Evolutionary conservation across 306 rosid genomes (phyloP).

Genomic region (Cicer chorassanicum): DNA sequence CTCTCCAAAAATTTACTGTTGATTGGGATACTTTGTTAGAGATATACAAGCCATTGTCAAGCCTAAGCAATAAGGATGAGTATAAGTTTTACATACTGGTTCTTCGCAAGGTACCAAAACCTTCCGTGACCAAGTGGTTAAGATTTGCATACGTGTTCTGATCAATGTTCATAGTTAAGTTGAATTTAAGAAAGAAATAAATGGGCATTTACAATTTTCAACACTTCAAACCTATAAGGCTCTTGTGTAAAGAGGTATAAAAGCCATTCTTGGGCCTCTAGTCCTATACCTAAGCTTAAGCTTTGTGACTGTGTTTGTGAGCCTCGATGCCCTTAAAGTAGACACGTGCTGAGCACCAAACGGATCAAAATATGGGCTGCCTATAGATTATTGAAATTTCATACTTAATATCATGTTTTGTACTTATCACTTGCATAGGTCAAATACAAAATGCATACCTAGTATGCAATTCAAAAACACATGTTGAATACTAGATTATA

Average conservation of each 20-base stretch:
- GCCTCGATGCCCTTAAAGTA: neutral
- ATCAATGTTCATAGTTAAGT: neutral
- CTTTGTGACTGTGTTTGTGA: neutral
- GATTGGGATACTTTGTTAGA: no score
- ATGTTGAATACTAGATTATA: slow-evolving; percentile 1
- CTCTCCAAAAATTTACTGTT: slow-evolving; percentile 1
- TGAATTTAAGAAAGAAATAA: slow-evolving; percentile 3
- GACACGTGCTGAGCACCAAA: neutral
- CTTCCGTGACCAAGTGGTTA: slow-evolving; percentile 10
- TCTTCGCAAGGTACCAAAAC: slow-evolving; percentile 12
- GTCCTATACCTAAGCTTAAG: neutral
- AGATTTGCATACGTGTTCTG: neutral
- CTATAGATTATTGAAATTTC: slow-evolving; percentile 7
- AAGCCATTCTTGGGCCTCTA: neutral
- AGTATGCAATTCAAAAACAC: slow-evolving; percentile 37
- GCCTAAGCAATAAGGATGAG: no score
- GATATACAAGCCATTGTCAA: no score
- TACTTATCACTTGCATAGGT: slow-evolving; percentile 1
- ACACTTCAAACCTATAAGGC: neutral
- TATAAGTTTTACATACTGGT: neutral
- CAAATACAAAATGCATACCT: slow-evolving; percentile 29
- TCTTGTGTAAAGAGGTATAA: neutral
- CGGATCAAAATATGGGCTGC: neutral
- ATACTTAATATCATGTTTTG: neutral
- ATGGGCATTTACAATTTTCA: neutral